Base-by-base conservation (phyloP, 345 rosid genomes). In the Euphorbia peplus region DNA sequence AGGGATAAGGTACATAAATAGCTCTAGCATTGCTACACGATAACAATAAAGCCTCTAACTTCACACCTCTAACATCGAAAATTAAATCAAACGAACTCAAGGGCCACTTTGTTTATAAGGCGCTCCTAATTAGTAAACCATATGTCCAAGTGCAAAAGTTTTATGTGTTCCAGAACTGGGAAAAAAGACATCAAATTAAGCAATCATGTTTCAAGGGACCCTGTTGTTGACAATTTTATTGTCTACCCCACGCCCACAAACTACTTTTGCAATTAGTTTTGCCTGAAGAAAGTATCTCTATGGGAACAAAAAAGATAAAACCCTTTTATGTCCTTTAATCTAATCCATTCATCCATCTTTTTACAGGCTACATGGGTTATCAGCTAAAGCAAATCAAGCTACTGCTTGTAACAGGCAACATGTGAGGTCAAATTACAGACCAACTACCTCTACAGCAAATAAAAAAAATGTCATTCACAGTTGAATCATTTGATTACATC, bases 141-240 rank as follows among this genome's bases (percentile, higher is more conserved):
- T 32, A 14, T 56, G 37, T 5, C 10, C 61, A 6, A 28, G 22
- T 59, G 18, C 28, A 60, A 5, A 5, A 30, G 16, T 62, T 46
- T 15, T 14, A 25, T 48, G 26, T 12, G 4, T 46, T 16, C 8
- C 55, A 46, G 18, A 64, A 26, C 54, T 4, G 7, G 46, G 55
- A 47, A 46, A 61, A 61, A 46, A 7, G 5, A 16, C 50, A 46
- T 35, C 48, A 28, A 22, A n/a, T 30, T 54, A 22, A 3, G 8
- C 46, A 57, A 70, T 75, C 16, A 70, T 28, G 18, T 15, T 12
- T 28, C 15, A 39, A 24, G 13, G 60, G 48, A 44, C 42, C 73
- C 66, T n/a, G 14, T 39, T 63, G 19, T 76, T 76, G 73, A 72
- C 70, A 63, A 53, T 37, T 14, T 25, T 47, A 1, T 55, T 21